Evolutionary conservation across 2,329 filamentous ascomycete species (phyloP), one percentile per base, ranked within the genome.

Genomic region (Lachnellula occidentalis): DNA sequence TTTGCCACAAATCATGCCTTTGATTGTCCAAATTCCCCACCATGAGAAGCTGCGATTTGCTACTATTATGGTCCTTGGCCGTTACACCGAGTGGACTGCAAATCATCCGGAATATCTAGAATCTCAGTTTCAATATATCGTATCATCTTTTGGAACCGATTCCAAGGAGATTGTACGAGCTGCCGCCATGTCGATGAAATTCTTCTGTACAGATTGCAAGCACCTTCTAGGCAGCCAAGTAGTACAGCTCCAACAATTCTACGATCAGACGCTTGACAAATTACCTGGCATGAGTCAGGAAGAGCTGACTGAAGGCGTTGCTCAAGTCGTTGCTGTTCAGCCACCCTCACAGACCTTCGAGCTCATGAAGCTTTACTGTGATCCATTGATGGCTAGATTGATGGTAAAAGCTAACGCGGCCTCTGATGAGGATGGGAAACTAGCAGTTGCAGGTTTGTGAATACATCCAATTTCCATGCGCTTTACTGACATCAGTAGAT

Each of bases 41-140:
- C 94, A 99, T 66, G 90, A 97, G 72, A 99, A 97, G 75, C 81
- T 99, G n/a, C 90, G 92, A 7, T 99, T 99, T 72, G 92, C 95
- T 59, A 92, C 92, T 5, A 96, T 97, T 66, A 96, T 99, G 91
- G 92, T 95, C 3, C 81, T 99, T 21, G 94, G 91, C 37, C 83
- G 94, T 58, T 99, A 99, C 69, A 99, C 95, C 0, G 92, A 97
- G 71, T 99, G 94, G 94, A 99, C 95, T 0, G 85, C 94, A 5
- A 85, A 90, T 47, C 94, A 99, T 67, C 90, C 92, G 0, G 90
- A 96, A 55, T 95, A 92, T 45, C 78, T 99, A 8, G 88, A 96
- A 71, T 81, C 89, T 8, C 94, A 99, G 71, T 88, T 99, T 68
- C 91, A 90, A 66, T 99, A 95, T 73, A 95, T 99, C 66, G 92